A percentile compares a stretch with the other conserved stretches of the same genome.
phyloP scores from a whole-genome alignment of 352 stramenopile species.

The Globisporangium apiculatum region DNA sequence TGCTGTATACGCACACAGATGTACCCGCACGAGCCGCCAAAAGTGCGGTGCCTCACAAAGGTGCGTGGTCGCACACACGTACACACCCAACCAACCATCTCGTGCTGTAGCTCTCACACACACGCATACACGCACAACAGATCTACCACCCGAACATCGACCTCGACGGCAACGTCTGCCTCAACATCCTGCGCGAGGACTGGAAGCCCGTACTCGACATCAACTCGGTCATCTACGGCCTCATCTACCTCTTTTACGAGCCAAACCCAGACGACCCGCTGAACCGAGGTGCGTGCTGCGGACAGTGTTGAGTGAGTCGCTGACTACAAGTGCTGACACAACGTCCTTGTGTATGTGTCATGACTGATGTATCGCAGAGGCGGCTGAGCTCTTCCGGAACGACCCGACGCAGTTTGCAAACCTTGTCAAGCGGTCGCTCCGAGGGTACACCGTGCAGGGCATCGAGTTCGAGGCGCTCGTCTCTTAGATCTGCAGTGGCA shows the following conservation, averaged over 20 bases:
- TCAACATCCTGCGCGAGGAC: conserved; percentile 97
- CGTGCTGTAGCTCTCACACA: neutral
- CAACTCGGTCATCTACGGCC: conserved; percentile 98
- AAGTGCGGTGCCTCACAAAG: conserved; percentile 96
- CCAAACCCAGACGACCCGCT: conserved; percentile 98
- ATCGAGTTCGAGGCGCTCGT: conserved; percentile 81
- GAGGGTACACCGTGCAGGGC: conserved; percentile 74
- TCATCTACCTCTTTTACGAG: conserved; percentile 99
- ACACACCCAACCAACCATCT: neutral
- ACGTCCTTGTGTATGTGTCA: no score
- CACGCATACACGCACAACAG: conserved; percentile 11
- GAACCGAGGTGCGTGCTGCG: conserved; percentile 77
- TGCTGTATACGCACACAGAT: conserved; percentile 26
- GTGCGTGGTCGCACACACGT: conserved; percentile 18
- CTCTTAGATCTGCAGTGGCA: conserved; percentile 15
- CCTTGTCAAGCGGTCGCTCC: conserved; percentile 82
- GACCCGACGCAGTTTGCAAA: conserved; percentile 90
- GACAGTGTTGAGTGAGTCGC: no score
- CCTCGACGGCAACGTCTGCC: conserved; percentile 97
- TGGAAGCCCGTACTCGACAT: conserved; percentile 99
- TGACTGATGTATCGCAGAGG: conserved; percentile 52
- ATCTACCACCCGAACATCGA: conserved; percentile 99
- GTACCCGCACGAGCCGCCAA: conserved; percentile 96
- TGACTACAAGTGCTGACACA: conserved; percentile 3
- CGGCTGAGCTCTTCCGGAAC: conserved; percentile 94